These are phyloP conservation scores for Globisporangium ultimum DNA, from an alignment of 352 stramenopile genomes.

Conservation along the genomic window DNA sequence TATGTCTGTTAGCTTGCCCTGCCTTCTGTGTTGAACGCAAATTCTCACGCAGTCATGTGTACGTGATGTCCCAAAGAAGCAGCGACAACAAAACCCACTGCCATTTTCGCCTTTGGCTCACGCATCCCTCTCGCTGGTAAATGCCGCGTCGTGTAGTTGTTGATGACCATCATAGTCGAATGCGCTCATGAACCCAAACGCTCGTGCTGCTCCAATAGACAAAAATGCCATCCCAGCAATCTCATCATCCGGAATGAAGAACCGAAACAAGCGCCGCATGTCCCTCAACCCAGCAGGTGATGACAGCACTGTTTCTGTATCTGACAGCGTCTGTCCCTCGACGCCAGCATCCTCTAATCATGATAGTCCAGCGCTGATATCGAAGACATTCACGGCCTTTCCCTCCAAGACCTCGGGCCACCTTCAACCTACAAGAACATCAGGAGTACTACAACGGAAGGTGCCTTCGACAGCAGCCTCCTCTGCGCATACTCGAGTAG, in stretches of 20 bases:
- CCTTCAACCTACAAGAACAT: conserved; percentile 3
- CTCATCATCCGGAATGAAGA: neutral
- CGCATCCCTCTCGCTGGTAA: conserved; percentile 6
- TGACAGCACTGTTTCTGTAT: conserved; percentile 1
- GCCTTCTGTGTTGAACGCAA: no score
- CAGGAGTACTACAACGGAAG: neutral
- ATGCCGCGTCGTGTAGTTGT: neutral
- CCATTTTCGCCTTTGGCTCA: conserved; percentile 8
- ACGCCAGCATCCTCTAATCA: conserved; percentile 1
- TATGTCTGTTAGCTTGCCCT: neutral
- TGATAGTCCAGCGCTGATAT: conserved; percentile 7
- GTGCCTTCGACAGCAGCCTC: neutral
- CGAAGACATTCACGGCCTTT: neutral
- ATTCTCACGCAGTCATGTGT: no score
- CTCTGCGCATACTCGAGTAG: neutral
- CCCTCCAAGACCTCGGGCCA: conserved; percentile 5
- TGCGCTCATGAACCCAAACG: neutral
- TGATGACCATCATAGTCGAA: neutral
- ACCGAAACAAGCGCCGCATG: conserved; percentile 9
- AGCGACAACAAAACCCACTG: neutral
- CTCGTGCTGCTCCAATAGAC: neutral
- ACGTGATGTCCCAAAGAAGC: neutral
- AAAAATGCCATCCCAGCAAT: neutral
- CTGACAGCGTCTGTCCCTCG: neutral
- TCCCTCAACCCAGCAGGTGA: conserved; percentile 13